Percentiles rank a stretch among this genome's conserved stretches.
These are phyloP conservation scores for Tuber indicum DNA, from an alignment of 495 filamentous ascomycete genomes.

Conservation along the genomic window DNA sequence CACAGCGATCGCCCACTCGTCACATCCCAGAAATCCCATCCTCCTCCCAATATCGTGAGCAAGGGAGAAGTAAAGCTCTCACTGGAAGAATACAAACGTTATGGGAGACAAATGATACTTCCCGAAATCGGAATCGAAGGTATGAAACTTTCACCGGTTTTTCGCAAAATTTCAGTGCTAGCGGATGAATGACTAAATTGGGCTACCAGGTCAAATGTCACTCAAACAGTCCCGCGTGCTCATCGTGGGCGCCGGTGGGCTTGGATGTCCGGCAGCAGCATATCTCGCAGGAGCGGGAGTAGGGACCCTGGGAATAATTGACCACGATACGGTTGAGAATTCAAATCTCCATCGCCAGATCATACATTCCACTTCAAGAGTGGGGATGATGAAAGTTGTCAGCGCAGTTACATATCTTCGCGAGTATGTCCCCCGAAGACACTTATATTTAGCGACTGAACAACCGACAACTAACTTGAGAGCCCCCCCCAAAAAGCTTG, in stretches of 20 bases:
- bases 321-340: conserved; percentile 77
- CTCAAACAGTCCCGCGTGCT: conserved; percentile 66
- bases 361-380: conserved; percentile 60
- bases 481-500: conserved; percentile 2
- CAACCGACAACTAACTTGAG: not conserved
- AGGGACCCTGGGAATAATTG: conserved; percentile 74
- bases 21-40: conserved; percentile 7
- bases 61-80: conserved; percentile 55
- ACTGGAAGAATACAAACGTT: conserved; percentile 68
- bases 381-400: conserved; percentile 76
- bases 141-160: conserved; percentile 30
- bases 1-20: not conserved
- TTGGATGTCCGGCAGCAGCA: conserved; percentile 84
- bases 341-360: conserved; percentile 95
- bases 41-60: conserved; percentile 9
- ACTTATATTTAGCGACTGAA: not conserved
- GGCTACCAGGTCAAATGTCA: conserved; percentile 62
- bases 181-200: conserved; percentile 2
- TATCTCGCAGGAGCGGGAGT: conserved; percentile 86
- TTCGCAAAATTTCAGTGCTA: not conserved
- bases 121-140: conserved; percentile 75
- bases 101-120: conserved; percentile 89
- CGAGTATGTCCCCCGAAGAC: conserved; percentile 48
- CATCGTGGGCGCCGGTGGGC: conserved; percentile 83
- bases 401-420: conserved; percentile 63